These are phyloP conservation scores for Rhododendron vialii DNA, from an alignment of 148 eudicot genomes.

Conservation along the genomic window DNA sequence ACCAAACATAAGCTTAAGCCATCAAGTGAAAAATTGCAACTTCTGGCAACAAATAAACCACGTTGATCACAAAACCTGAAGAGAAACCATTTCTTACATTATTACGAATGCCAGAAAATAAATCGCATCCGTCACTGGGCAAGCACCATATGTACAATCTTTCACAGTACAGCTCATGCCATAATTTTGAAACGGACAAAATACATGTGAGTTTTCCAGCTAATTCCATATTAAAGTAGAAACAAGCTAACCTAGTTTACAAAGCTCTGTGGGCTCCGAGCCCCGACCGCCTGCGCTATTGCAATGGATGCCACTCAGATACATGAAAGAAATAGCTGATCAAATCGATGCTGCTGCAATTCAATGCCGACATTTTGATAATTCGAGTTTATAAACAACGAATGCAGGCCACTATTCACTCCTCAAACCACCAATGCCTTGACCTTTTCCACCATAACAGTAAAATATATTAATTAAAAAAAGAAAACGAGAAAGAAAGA, in stretches of 20 bases:
- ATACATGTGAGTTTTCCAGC: not conserved
- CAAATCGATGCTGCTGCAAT: constrained; percentile 25
- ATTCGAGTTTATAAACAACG: constrained; percentile 17
- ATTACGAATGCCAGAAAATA: not conserved
- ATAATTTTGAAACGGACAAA: not conserved
- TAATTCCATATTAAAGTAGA: not conserved
- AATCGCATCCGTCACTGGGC: not conserved
- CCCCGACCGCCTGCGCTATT: constrained; percentile 23
- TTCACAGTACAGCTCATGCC: not conserved
- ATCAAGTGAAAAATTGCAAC: constrained; percentile 7
- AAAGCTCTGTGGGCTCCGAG: constrained; percentile 15
- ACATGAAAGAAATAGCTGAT: constrained; percentile 46
- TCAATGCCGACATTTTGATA: constrained; percentile 38
- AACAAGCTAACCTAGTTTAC: constrained; percentile 14
- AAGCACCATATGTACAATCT: not conserved
- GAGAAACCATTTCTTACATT: not conserved
- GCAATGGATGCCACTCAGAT: constrained; percentile 62
- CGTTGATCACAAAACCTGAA: constrained; percentile 26
- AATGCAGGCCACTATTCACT: constrained; percentile 11
- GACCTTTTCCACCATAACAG: constrained; percentile 14
- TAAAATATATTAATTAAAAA: not conserved
- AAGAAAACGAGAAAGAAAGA: not conserved
- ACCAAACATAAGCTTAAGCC: constrained; percentile 20
- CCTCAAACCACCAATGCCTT: constrained; percentile 7
- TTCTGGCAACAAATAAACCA: not conserved